Evolutionary conservation across 1,284 basidiomycete species (phyloP), one percentile per base, ranked within the genome.

Genomic region (Cystobasidium pallidum): DNA sequence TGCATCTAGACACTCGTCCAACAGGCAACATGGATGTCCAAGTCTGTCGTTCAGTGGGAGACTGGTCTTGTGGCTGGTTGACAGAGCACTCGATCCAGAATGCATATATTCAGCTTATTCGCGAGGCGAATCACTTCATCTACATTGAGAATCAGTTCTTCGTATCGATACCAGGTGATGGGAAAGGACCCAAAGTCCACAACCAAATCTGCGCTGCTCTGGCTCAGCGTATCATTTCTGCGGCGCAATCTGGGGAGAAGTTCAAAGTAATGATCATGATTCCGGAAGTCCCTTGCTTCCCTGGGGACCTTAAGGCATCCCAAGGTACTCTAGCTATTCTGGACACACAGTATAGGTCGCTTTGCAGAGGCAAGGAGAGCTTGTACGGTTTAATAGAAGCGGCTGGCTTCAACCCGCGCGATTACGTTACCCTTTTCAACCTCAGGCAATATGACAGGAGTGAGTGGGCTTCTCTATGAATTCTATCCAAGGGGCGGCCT

Each of bases 121-220:
- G 85, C 51, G 89, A 94, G 79, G 87, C 92, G 0, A 88, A 88
- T 75, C 90, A 94, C 80, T 92, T 85, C 80, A 91, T 96, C 76
- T 94, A 93, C 80, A 94, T 95, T 75, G 91, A 95, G 82, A 95
- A 96, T 78, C 92, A 95, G 80, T 95, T 94, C 83, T 95, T 93
- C 80, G 91, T 95, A 78, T 91, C 92, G 1, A 85, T 21, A 66
- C 61, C 24, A 75, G 76, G 11, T 13, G 61, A 47, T 21, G 39
- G 64, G 26, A 85, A 87, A 0, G 88, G 87, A 0, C 86, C 86
- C 0, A 86, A 94, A 49, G 87, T 79, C 19, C 19, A 87, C 81
- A 97, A 98, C 79, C 83, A 84, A 76, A 91, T 97, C 68, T 94
- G 88, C 0, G 83, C 83, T 24, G 93, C 94, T 0, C 81, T 98